phyloP scores from a whole-genome alignment of 495 filamentous ascomycete species.

The Xylaria flabelliformis region DNA sequence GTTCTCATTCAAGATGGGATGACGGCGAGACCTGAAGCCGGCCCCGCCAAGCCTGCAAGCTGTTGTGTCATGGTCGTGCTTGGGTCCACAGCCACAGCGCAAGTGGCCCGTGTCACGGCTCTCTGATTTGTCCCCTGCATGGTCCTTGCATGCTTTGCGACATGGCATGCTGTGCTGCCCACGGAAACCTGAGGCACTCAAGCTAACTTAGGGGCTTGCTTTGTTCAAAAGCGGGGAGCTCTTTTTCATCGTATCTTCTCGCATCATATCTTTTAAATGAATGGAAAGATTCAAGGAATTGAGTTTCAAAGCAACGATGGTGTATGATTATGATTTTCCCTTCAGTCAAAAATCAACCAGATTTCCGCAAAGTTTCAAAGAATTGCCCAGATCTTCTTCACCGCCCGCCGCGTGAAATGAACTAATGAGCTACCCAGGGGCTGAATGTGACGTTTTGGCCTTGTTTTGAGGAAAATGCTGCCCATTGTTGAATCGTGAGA shows the following conservation, averaged over 20 bases:
- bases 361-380: constrained; percentile 3
- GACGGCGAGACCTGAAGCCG: constrained; percentile 11
- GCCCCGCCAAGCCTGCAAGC: constrained; percentile 18
- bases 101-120: not conserved
- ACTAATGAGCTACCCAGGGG: constrained; percentile 10
- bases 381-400: not conserved
- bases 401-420: not conserved
- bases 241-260: not conserved
- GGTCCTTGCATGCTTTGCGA: constrained; percentile 20
- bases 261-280: not conserved
- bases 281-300: not conserved
- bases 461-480: constrained; percentile 12
- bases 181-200: not conserved
- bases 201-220: not conserved
- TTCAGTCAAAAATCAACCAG: not conserved
- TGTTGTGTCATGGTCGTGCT: constrained; percentile 21
- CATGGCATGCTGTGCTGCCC: not conserved
- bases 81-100: constrained; percentile 15
- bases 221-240: constrained; percentile 3
- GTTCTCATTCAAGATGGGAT: constrained; percentile 15
- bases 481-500: constrained; percentile 14
- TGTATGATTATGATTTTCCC: not conserved
- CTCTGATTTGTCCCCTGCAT: constrained; percentile 21
- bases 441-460: constrained; percentile 19
- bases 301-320: not conserved